Base-by-base conservation (phyloP, 148 eudicot genomes). In the Nyssa sinensis region DNA sequence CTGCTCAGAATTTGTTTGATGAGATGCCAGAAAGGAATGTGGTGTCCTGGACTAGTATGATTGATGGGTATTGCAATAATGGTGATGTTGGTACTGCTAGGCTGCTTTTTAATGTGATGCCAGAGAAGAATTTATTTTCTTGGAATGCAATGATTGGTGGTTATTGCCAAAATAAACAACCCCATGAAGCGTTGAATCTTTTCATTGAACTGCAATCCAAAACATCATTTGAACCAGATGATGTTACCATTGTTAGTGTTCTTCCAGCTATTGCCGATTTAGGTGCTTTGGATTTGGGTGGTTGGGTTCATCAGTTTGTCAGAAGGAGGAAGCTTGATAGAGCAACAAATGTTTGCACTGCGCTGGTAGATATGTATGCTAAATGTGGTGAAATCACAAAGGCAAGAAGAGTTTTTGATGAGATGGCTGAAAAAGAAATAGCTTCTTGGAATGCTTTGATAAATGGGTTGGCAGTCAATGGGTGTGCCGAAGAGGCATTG, bases 121-220 rank as follows among this genome's bases (percentile, higher is more conserved):
- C 91, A 1, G 71, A 73, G 61, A 90, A 81, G 77, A 90, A 87
- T 85, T 69, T 86, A 49, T 65, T 78, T 72, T 88, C 96, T 27
- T 93, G 98, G 96, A 90, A 90, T 58, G 85, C 92, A 3, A 90
- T 93, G 93, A 85, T 93, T 62, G 81, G 87, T 57, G 98, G 98
- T 53, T 89, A 88, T 81, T 84, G 83, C 73, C 87, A 73, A 70
- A 88, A 88, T 70, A 88, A 87, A 76, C 82, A 79, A 39, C 86
- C 94, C 24, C 76, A 80, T 30, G 91, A 91, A 82, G 93, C 91
- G 0, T 58, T 89, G 58, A 72, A 78, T 70, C 71, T 94, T 73
- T 91, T 94, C 70, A 79, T 65, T 58, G 82, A 87, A 66, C 65
- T 93, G 84, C 94, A 84, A 63, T 67, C 72, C 0, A 72, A 70